A percentile compares a stretch with the other conserved stretches of the same genome.
These are phyloP conservation scores for Xylariaceae sp. DNA, from an alignment of 2,329 filamentous ascomycete genomes.

Conservation along the genomic window DNA sequence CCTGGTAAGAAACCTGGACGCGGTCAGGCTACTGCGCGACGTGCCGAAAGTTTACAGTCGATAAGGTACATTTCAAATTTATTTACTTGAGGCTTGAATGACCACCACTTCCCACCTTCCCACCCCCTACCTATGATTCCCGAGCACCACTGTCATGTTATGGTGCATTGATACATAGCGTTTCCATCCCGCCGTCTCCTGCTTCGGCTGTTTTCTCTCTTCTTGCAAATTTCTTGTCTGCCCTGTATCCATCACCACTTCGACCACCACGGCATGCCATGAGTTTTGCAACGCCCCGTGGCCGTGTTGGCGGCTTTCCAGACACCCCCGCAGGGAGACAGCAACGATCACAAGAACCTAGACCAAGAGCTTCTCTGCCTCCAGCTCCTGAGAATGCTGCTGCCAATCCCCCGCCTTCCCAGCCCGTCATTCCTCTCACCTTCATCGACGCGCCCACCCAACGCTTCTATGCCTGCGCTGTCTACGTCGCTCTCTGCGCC, in stretches of 20 bases:
- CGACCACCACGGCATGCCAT: constrained; percentile 60
- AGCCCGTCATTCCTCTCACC: constrained; percentile 74
- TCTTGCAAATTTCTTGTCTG: too few species aligned
- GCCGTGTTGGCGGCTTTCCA: constrained; percentile 78
- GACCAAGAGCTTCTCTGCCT: constrained; percentile 34
- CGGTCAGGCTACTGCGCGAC: too few species aligned
- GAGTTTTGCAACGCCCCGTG: constrained; percentile 71
- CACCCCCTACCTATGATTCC: too few species aligned
- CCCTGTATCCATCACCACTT: constrained; percentile 17
- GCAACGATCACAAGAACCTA: constrained; percentile 1
- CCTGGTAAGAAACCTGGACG: too few species aligned
- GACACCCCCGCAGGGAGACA: constrained; percentile 58
- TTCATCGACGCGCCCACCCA: constrained; percentile 88
- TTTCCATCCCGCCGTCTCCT: not conserved
- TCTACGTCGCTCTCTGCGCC: constrained; percentile 71
- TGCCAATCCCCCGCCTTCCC: constrained; percentile 25
- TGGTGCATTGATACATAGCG: not conserved
- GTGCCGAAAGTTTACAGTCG: too few species aligned
- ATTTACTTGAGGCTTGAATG: too few species aligned
- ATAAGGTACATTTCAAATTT: too few species aligned
- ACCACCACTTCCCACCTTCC: too few species aligned
- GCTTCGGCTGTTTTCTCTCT: not conserved
- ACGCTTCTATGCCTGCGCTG: constrained; percentile 76
- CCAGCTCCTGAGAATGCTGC: constrained; percentile 42
- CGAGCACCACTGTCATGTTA: not conserved